Evolutionary conservation across 176 grass and related monocot genomes (phyloP), one percentile per base, ranked within the genome.

Genomic region (Oryza punctata): DNA sequence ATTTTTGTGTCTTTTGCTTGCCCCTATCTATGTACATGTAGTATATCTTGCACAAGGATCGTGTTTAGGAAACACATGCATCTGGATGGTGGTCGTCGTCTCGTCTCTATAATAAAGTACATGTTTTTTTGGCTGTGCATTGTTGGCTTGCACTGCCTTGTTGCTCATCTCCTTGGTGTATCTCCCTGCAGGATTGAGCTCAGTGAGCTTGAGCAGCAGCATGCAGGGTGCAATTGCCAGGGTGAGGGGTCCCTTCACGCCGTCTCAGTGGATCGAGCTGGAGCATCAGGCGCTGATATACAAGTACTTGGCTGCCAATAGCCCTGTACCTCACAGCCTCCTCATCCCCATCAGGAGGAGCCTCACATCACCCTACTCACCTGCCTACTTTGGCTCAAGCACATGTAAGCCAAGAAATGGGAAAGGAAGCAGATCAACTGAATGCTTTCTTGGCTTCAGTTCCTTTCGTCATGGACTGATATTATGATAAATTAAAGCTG

Each of bases 211-310:
- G 85, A 89, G 82, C 84, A 80, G 72, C 82, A 89, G 85, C 78
- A 83, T 98, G 72, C 91, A 93, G 70, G 90, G 85, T 6, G 88
- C 86, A 49, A 87, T 95, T 82, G 87, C 88, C 86, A 80, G 96
- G 86, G 69, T 88, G 73, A 93, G 92, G 80, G 91, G 82, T 11
- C 96, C 96, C 40, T 98, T 98, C 89, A 98, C 96, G 16, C 91
- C 93, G 68, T 93, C 93, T 29, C 96, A 98, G 68, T 98, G 96
- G 96, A 90, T 93, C 77, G 96, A 98, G 84, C 79, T 98, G 81
- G 96, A 98, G 73, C 96, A 95, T 80, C 96, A 98, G 78, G 96
- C 93, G 37, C 88, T 98, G 89, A 93, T 98, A 67, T 98, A 93
- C 91, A 98, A 95, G 80, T 90, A 93, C 89, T 73, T 98, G 25